phyloP scores from a whole-genome alignment of 495 filamentous ascomycete genomes.

The Neurospora hispaniola region DNA sequence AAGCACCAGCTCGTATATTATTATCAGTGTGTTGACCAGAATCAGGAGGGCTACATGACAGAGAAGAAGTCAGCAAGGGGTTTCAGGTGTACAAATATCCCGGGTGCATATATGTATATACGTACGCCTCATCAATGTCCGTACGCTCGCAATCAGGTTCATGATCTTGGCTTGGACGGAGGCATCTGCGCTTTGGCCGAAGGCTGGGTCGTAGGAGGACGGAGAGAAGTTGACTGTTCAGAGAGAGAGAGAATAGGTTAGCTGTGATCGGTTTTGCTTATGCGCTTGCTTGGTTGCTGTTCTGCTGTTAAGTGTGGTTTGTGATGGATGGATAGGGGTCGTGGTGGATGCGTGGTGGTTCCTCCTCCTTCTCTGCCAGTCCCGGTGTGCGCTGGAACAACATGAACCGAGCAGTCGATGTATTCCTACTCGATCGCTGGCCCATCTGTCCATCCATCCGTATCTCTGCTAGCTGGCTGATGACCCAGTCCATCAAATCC shows the following conservation, averaged over 20 bases:
- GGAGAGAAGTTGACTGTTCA: constrained; percentile 72
- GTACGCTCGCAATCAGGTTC: constrained; percentile 79
- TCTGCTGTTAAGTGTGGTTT: neutral
- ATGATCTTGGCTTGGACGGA: constrained; percentile 82
- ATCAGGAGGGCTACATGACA: constrained; percentile 72
- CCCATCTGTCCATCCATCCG: neutral
- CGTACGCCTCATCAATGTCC: constrained; percentile 92
- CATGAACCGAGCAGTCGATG: neutral
- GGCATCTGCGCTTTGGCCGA: constrained; percentile 59
- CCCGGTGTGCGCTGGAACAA: neutral
- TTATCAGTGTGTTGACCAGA: constrained; percentile 79
- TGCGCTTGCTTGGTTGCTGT: neutral
- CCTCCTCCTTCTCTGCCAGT: neutral
- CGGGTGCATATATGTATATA: constrained; percentile 8
- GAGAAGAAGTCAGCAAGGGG: neutral
- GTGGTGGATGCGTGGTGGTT: neutral
- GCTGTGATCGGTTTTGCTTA: neutral
- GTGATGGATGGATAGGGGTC: neutral
- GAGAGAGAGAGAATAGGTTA: neutral
- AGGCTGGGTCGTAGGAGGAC: constrained; percentile 52
- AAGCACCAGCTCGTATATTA: constrained; percentile 78
- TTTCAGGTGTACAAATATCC: too few species aligned
- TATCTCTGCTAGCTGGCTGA: neutral
- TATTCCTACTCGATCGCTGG: neutral
- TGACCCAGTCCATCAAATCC: neutral